A percentile compares a stretch with the other conserved stretches of the same genome.
Evolutionary conservation across 768 basidiomycete genomes (phyloP).

Genomic region (Lepiota subincarnata): DNA sequence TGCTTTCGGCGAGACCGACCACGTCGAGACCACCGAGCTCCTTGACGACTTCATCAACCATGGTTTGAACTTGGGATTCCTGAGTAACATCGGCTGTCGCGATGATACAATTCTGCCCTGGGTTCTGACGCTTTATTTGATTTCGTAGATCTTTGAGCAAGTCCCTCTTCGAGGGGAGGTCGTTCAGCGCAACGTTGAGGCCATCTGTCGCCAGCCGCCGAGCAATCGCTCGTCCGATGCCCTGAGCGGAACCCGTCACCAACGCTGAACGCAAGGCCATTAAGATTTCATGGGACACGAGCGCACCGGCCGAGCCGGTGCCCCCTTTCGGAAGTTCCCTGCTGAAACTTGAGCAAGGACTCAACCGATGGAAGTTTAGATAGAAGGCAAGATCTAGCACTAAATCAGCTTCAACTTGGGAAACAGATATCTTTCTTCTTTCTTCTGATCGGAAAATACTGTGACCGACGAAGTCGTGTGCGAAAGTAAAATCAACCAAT

Average conservation of each 20-base stretch:
- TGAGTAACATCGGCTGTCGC: slow-evolving; percentile 33
- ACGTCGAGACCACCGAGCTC: slow-evolving; percentile 46
- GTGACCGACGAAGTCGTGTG: too few relatives aligned
- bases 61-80: slow-evolving; percentile 36
- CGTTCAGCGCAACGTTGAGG: slow-evolving; percentile 43
- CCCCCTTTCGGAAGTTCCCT: too few relatives aligned
- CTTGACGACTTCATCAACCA: slow-evolving; percentile 29
- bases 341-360: too few relatives aligned
- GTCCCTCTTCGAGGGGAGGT: slow-evolving; percentile 26
- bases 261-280: slow-evolving; percentile 16
- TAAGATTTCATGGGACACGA: too few relatives aligned
- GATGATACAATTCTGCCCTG: slow-evolving; percentile 19
- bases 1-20: slow-evolving; percentile 24
- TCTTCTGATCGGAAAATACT: too few relatives aligned
- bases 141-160: slow-evolving; percentile 22
- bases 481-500: too few relatives aligned
- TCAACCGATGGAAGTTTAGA: too few relatives aligned
- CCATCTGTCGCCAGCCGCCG: slow-evolving; percentile 43
- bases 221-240: slow-evolving; percentile 47
- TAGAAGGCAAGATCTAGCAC: too few relatives aligned
- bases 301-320: too few relatives aligned
- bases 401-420: too few relatives aligned
- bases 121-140: slow-evolving; percentile 19
- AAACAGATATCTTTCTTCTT: too few relatives aligned
- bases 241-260: slow-evolving; percentile 38